Base-by-base conservation (phyloP, 495 filamentous ascomycete genomes). In the Penicillium nucicola region DNA sequence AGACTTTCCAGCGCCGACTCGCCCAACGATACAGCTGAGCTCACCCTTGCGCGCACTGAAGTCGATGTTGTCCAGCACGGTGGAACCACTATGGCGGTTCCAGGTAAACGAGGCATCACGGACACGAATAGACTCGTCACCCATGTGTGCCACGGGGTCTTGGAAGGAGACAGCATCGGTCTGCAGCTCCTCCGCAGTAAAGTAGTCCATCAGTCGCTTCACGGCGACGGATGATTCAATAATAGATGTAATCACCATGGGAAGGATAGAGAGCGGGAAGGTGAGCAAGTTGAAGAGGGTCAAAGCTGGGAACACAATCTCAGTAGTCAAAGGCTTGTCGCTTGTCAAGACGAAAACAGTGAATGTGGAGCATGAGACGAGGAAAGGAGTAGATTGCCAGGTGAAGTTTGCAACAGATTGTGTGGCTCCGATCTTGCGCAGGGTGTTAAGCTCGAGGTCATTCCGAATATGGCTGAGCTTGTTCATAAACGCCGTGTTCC, bases 381-480 rank as follows among this genome's bases (percentile, higher is more conserved):
- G 80, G 75, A 99, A 99, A 8, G 95, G 95, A 9, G 95, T 97
- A n/a, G 89, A 93, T n/a, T 89, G 89, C 95, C 95, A 99, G 19
- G 95, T 97, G 52, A 99, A 99, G 60, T 95, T 97, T 23, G 95
- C 90, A 67, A 97, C 76, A 6, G 92, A 87, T 67, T 96, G 91
- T 1, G 91, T 85, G 39, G 92, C 90, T 39, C 95, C 95, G 54
- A 99, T 97, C 63, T 92, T 96, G 45, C 92, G 88, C 34, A 97
- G 85, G 12, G 95, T 97, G 67, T 92, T 89, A 37, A 99, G 74
- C 70, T 99, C 95, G 60, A 88, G 81, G 55, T 98, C 92, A 70
- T 97, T 97, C 65, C 95, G 81, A 52, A 99, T 89, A 68, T 87
- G 86, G 67, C 88, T 96, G 33, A 99, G 82, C 69, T 95, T 97